These are phyloP conservation scores for Avena sativa DNA, from an alignment of 176 grass and related monocot genomes.

Conservation along the genomic window DNA sequence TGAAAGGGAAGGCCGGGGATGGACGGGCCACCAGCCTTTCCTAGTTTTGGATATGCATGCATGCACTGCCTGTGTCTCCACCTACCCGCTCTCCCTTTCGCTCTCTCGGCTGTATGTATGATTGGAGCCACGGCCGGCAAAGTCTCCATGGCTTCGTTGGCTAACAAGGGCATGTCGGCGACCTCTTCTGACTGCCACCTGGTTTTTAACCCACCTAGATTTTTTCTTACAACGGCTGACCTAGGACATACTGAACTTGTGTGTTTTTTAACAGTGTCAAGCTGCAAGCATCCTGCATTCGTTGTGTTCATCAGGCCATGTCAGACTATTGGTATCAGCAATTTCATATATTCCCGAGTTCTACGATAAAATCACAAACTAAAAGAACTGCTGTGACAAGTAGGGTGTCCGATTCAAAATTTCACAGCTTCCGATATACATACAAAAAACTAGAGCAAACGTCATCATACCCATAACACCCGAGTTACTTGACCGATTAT, in stretches of 20 bases:
- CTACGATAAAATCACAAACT: background rate
- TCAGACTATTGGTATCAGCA: background rate
- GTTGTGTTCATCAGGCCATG: background rate
- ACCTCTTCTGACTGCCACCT: background rate
- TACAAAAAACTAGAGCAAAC: background rate
- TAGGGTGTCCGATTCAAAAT: background rate
- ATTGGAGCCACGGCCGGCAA: constrained; percentile 45
- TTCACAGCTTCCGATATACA: background rate
- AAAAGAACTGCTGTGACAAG: background rate
- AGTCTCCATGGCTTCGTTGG: constrained; percentile 49
- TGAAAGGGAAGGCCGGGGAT: constrained; percentile 44
- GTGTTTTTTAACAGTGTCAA: background rate
- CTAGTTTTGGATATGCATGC: constrained; percentile 51
- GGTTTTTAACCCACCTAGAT: background rate
- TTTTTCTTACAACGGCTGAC: background rate
- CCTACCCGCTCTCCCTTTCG: constrained; percentile 20
- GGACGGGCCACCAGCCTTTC: constrained; percentile 48
- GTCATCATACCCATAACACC: background rate
- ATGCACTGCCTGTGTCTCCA: background rate
- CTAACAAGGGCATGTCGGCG: constrained; percentile 37
- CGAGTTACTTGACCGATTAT: background rate
- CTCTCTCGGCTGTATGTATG: constrained; percentile 28
- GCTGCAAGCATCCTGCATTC: background rate
- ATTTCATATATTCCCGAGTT: no score
- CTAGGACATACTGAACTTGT: background rate